Conservation (phyloP, 2,329 filamentous ascomycete species). For the Diaporthe amygdali region DNA sequence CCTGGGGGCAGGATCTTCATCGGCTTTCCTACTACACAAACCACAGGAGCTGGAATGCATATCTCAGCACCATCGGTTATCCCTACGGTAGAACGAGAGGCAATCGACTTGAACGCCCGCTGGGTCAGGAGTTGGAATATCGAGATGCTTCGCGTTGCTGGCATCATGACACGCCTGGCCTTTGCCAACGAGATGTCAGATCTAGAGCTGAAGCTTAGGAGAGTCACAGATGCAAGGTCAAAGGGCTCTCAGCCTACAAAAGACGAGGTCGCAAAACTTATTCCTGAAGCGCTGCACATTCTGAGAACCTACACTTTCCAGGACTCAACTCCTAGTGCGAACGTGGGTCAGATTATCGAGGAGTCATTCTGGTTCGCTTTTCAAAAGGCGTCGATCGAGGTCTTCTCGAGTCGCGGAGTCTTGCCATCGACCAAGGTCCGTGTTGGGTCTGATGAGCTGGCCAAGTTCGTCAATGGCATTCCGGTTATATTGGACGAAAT, state of each 20-base stretch:
- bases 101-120: conserved; percentile 93
- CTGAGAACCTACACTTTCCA: conserved; percentile 87
- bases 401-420: conserved; percentile 87
- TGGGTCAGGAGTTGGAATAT: conserved; percentile 96
- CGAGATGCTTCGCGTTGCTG: conserved; percentile 88
- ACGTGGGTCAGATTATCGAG: conserved; percentile 86
- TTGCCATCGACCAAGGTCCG: conserved; percentile 84
- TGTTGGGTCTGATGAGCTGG: conserved; percentile 69
- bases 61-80: conserved; percentile 96
- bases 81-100: conserved; percentile 94
- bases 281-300: conserved; percentile 82
- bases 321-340: conserved; percentile 86
- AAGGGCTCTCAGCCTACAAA: conserved; percentile 61
- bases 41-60: conserved; percentile 90
- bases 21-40: conserved; percentile 96
- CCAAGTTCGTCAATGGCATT: conserved; percentile 83
- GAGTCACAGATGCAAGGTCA: conserved; percentile 31
- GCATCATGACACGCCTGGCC: conserved; percentile 86
- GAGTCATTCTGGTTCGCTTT: conserved; percentile 96
- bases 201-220: conserved; percentile 66
- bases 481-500: conserved; percentile 83
- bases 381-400: conserved; percentile 80
- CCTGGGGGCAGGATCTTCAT: conserved; percentile 89
- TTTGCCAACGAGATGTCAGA: conserved; percentile 88
- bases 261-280: conserved; percentile 68